Base-by-base conservation (phyloP, 371 early-diverging fungal genomes). In the Circinella umbellata region DNA sequence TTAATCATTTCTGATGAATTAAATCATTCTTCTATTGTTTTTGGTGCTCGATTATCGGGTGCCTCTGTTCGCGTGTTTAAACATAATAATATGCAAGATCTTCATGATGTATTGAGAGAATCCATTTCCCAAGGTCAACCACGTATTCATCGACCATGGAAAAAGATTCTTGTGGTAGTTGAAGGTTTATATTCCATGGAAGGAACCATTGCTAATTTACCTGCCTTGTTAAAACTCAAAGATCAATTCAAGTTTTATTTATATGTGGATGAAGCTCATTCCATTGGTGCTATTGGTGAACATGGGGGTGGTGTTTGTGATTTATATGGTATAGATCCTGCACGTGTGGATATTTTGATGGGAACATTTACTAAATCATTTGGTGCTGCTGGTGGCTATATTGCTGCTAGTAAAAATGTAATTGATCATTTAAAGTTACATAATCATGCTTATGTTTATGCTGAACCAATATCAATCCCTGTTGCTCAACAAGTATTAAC, bases 181-280 rank as follows among this genome's bases (percentile, higher is more conserved):
- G 99, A 99, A 82, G 99, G 99, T 63, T 86, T 99, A 35, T 99
- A 91, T 69, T 98, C 99, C 11, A 99, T 99, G 99, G 99, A 99
- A 80, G 99, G 99, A 51, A 92, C 94, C 63, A 92, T 98, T 76
- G 90, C 93, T 67, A 91, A 93, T 64, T 81, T 99, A 67, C 95
- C 95, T 53, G 94, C 94, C 71, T 87, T 99, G 39, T 81, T 99
- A 54, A 95, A 89, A 66, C 84, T 99, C 64, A 98, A 97, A 76
- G 90, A 92, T 72, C 95, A 96, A 83, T 99, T 99, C 88, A 96
- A 96, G 89, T 98, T 97, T 83, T 95, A 95, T 81, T 83, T 99
- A 65, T 99, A 95, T 83, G 88, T 99, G 9, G 99, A 99, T 80
- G 99, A 99, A 80, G 99, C 99, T 14, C 99, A 99, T 78, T 98